Percentiles rank a stretch among this genome's conserved stretches.
phyloP scores from a whole-genome alignment of 2,329 filamentous ascomycete species.

The Apiospora sp. region DNA sequence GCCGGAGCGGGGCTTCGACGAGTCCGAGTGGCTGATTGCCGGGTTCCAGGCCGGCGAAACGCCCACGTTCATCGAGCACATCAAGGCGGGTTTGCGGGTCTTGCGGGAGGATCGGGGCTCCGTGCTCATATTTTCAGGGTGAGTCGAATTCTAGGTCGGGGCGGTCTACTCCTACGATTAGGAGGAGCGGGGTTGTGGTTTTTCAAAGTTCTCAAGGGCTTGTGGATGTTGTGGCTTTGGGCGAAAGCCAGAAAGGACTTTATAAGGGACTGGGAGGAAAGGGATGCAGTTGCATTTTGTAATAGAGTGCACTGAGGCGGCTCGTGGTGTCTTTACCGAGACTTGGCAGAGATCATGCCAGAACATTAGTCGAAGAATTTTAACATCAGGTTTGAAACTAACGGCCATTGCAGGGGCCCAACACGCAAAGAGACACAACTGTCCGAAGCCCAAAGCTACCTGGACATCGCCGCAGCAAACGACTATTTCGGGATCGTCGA shows the following conservation, averaged over 20 bases:
- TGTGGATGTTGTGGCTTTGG: background rate
- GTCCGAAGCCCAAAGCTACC: slow-evolving; percentile 71
- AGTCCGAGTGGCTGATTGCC: slow-evolving; percentile 76
- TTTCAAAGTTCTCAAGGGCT: background rate
- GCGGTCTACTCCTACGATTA: no score
- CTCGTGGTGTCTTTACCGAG: background rate
- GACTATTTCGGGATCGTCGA: slow-evolving; percentile 52
- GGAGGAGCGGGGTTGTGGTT: background rate
- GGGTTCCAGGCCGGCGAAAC: slow-evolving; percentile 81
- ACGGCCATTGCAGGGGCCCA: slow-evolving; percentile 58
- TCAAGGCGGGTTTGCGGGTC: slow-evolving; percentile 67
- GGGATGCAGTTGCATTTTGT: background rate
- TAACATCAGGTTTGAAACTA: background rate
- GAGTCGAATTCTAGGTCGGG: slow-evolving; percentile 33
- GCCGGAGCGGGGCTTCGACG: slow-evolving; percentile 56
- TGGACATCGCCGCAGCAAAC: slow-evolving; percentile 58
- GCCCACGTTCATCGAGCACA: slow-evolving; percentile 80
- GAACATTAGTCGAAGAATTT: background rate
- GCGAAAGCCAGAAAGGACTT: no score
- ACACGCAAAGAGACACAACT: slow-evolving; percentile 65
- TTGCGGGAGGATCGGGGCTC: slow-evolving; percentile 56
- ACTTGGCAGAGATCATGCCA: background rate
- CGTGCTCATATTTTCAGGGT: slow-evolving; percentile 78
- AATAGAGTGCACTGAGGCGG: background rate
- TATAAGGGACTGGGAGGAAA: no score